Base-by-base conservation (phyloP, 345 rosid genomes). In the Acer campestre region DNA sequence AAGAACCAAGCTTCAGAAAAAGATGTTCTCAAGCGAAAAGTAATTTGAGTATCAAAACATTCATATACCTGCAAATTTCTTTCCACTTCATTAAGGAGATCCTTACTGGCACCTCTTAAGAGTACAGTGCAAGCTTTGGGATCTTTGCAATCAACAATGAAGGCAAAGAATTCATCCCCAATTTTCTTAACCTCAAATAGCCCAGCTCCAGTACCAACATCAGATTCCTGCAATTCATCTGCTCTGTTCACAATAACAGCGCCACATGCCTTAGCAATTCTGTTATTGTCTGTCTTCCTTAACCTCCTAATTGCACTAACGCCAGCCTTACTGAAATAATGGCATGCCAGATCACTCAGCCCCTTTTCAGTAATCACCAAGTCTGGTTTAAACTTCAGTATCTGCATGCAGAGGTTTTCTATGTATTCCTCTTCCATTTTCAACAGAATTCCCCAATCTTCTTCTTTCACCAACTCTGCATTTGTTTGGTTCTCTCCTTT, bases 401-500 rank as follows among this genome's bases (percentile, higher is more conserved):
- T 93, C 85, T 92, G 96, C 84, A 83, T 71, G 80, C 98, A 95
- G 65, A 93, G 82, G 84, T 78, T 88, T 85, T 92, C 93, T 12
- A 95, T 92, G 82, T 89, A 95, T 82, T 93, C 98, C 88, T 95
- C 98, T 80, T 95, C 99, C 88, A 93, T 87, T 84, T 89, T 93
- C 84, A 95, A 75, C 72, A 95, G 84, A 46, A 91, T 86, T 82
- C 82, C 89, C 99, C 99, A 95, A 78, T 94, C 98, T 77, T 94
- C 99, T 87, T 96, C 98, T 80, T 81, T 90, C 49, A 92, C 89
- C 86, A 96, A 74, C 83, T 95, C 98, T 0, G 97, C 99, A 81
- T 93, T 95, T 73, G 99, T 95, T 82, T 95, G 99, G 87, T 92
- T 95, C 89, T 95, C 99, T 16, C 99, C 99, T 78, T 95, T 95